A percentile compares a stretch with the other conserved stretches of the same genome.
Evolutionary conservation across 805 yeast genomes (phyloP).

Genomic region (Starmerella gropengiesseri): DNA sequence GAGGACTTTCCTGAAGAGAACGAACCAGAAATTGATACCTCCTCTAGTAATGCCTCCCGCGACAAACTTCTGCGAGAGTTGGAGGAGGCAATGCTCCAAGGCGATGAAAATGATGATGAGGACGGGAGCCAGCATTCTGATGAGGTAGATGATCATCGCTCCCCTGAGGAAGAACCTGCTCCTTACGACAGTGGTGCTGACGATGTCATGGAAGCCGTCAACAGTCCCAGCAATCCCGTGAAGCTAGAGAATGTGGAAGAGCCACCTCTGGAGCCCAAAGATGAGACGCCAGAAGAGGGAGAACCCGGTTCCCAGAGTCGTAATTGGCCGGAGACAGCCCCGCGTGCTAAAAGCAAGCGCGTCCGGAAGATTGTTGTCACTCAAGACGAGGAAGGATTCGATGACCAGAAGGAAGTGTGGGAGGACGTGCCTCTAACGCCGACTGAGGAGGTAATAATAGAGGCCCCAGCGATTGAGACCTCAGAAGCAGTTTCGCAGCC

Average conservation of each 20-base stretch:
- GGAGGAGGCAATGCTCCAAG: neutral
- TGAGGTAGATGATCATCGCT: neutral
- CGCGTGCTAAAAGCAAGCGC: neutral
- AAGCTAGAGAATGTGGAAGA: neutral
- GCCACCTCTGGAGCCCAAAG: neutral
- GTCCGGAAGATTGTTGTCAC: constrained; percentile 3
- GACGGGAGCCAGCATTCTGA: neutral
- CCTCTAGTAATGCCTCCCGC: neutral
- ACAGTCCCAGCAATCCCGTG: too few relatives aligned
- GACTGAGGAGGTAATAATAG: neutral
- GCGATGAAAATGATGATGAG: neutral
- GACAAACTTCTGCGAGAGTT: neutral
- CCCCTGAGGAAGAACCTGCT: neutral
- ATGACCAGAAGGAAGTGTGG: constrained; percentile 2
- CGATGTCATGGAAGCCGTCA: neutral
- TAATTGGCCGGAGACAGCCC: neutral
- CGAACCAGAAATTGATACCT: constrained; percentile 6
- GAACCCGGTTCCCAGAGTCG: neutral
- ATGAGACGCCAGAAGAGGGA: neutral
- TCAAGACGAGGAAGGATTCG: constrained; percentile 11
- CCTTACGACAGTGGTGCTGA: neutral
- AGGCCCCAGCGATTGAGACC: neutral
- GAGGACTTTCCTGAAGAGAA: constrained; percentile 4
- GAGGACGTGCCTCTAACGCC: constrained; percentile 7
- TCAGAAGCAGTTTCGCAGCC: neutral